phyloP scores from a whole-genome alignment of 352 stramenopile species.

The Albugo laibachii region DNA sequence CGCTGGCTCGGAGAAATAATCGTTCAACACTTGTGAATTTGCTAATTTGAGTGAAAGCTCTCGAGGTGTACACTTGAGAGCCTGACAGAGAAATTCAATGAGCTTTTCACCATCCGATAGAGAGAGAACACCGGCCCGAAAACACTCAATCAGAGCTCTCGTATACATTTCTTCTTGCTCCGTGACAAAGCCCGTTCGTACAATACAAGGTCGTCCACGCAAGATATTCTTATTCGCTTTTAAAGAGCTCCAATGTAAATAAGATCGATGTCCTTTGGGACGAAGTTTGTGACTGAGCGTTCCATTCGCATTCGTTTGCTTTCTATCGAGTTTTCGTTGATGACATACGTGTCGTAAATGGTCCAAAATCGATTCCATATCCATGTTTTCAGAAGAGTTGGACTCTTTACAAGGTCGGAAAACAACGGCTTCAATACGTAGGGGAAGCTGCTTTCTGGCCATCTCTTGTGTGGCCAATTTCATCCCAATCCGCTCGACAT shows the following conservation, averaged over 20 bases:
- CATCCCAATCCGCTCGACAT: constrained; percentile 40
- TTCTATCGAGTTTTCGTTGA: background rate
- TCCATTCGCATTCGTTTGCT: too few species aligned
- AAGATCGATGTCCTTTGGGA: background rate
- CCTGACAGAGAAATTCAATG: constrained; percentile 30
- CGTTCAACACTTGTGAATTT: constrained; percentile 1
- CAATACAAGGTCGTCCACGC: constrained; percentile 33
- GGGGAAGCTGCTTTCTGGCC: constrained; percentile 31
- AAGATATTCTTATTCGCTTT: constrained; percentile 9
- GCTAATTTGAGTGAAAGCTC: constrained; percentile 53
- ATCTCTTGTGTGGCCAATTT: constrained; percentile 50
- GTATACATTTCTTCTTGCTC: constrained; percentile 40
- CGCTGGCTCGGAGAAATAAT: too few species aligned
- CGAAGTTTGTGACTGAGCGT: background rate
- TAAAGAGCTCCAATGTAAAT: constrained; percentile 5
- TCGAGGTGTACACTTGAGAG: constrained; percentile 29
- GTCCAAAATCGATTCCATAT: constrained; percentile 16
- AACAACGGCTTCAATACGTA: constrained; percentile 46
- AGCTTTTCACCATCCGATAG: constrained; percentile 32
- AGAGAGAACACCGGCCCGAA: constrained; percentile 29
- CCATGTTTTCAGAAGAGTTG: constrained; percentile 11
- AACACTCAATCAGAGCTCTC: constrained; percentile 35
- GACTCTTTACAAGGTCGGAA: constrained; percentile 18
- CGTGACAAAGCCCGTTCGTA: constrained; percentile 51
- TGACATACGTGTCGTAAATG: constrained; percentile 22